Evolutionary conservation across 2,329 filamentous ascomycete species (phyloP).

Genomic region (Rhynchosporium graminicola): DNA sequence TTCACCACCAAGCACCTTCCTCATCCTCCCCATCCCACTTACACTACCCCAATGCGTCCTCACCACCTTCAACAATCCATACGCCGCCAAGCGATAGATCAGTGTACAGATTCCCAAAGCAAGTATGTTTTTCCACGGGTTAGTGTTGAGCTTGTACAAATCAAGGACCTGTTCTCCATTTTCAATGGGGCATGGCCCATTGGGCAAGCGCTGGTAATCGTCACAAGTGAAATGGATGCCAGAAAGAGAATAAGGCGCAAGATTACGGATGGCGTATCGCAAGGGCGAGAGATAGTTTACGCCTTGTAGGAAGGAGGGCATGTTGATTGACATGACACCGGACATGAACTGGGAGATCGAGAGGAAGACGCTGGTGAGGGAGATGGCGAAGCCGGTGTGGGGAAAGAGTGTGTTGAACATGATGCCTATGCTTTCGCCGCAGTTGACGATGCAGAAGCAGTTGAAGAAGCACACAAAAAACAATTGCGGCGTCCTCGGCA

Average conservation of each 20-base stretch:
- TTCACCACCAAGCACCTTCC: constrained; percentile 1
- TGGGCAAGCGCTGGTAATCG: constrained; percentile 56
- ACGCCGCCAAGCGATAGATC: constrained; percentile 19
- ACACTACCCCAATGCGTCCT: constrained; percentile 19
- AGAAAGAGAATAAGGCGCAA: constrained; percentile 65
- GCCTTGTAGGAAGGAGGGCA: constrained; percentile 64
- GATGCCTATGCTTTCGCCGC: constrained; percentile 75
- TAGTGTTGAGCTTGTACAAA: constrained; percentile 18
- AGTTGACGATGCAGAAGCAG: constrained; percentile 72
- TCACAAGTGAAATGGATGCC: constrained; percentile 65
- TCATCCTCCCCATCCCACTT: not conserved
- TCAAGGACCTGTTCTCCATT: constrained; percentile 65
- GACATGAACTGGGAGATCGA: constrained; percentile 71
- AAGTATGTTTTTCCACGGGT: constrained; percentile 16
- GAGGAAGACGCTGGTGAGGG: constrained; percentile 68
- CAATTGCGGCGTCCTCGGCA: constrained; percentile 62
- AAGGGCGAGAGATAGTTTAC: constrained; percentile 74
- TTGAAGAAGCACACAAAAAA: constrained; percentile 70
- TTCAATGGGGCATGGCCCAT: constrained; percentile 64
- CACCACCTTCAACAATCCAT: constrained; percentile 13
- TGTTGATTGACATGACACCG: constrained; percentile 69
- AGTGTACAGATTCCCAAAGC: constrained; percentile 17
- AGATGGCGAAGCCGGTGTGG: constrained; percentile 76
- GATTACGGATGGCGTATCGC: constrained; percentile 66
- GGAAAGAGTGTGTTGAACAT: constrained; percentile 77